Conservation (phyloP, 2,329 filamentous ascomycete species). For the Rachicladosporium sp. region DNA sequence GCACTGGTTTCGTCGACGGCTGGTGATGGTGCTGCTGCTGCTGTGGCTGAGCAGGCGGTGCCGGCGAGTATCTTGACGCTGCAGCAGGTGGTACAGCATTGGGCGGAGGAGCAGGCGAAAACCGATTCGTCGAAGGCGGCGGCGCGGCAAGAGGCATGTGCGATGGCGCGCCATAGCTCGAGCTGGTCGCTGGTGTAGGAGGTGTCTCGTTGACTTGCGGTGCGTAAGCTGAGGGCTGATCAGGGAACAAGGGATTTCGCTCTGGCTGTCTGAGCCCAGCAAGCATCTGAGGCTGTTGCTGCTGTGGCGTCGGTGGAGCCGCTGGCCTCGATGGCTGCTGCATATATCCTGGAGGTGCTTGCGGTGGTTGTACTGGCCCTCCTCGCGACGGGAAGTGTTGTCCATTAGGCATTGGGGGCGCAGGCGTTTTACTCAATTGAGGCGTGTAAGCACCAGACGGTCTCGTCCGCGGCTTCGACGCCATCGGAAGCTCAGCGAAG, state of each 20-base stretch:
- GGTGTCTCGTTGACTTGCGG: slow-evolving; percentile 12
- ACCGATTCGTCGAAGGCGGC: slow-evolving; percentile 14
- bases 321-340: slow-evolving; percentile 1
- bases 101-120: slow-evolving; percentile 24
- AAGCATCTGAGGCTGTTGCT: slow-evolving; percentile 13
- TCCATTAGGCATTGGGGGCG: slow-evolving; percentile 6
- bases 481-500: slow-evolving; percentile 37
- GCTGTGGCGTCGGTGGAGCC: slow-evolving; percentile 11
- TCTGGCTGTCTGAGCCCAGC: slow-evolving; percentile 29
- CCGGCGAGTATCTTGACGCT: slow-evolving; percentile 46
- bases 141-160: slow-evolving; percentile 15
- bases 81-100: slow-evolving; percentile 27
- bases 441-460: slow-evolving; percentile 18
- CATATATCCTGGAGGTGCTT: not conserved
- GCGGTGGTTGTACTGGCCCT: slow-evolving; percentile 3
- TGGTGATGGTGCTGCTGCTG: slow-evolving; percentile 25
- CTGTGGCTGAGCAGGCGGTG: slow-evolving; percentile 27
- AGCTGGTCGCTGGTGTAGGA: slow-evolving; percentile 9
- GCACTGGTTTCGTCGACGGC: slow-evolving; percentile 17
- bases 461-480: slow-evolving; percentile 26
- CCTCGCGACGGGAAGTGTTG: slow-evolving; percentile 8
- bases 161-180: slow-evolving; percentile 11
- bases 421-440: slow-evolving; percentile 8
- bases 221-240: slow-evolving; percentile 21
- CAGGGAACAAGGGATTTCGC: slow-evolving; percentile 25